Conservation (phyloP, 108 stramenopile species). For the Skeletonema costatum region DNA sequence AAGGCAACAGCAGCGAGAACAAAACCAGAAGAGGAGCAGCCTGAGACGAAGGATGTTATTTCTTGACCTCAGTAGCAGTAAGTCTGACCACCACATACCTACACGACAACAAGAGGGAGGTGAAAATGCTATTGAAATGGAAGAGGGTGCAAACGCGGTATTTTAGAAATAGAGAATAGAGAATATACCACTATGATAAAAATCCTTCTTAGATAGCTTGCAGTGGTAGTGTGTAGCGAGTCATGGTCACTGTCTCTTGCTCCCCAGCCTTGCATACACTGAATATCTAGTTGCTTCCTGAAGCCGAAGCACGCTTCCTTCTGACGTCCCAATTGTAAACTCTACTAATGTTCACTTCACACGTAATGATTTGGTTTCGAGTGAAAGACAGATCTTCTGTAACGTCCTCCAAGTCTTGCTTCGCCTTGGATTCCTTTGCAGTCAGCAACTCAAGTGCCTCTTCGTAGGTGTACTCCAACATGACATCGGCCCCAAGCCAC, state of each 20-base stretch:
- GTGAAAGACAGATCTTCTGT: slow-evolving; percentile 92
- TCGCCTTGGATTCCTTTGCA: slow-evolving; percentile 60
- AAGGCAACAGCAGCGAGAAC: not conserved
- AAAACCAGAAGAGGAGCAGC: not conserved
- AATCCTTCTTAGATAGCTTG: not conserved
- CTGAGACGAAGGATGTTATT: slow-evolving; percentile 10
- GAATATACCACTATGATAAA: not conserved
- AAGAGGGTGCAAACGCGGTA: not conserved
- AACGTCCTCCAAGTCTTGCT: slow-evolving; percentile 61
- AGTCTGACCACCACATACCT: not conserved
- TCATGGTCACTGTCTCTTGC: not conserved
- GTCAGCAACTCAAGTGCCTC: slow-evolving; percentile 90
- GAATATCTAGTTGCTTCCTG: not conserved
- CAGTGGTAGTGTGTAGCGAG: not conserved
- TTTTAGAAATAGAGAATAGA: not conserved
- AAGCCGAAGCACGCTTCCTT: slow-evolving; percentile 52
- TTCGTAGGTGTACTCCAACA: slow-evolving; percentile 98
- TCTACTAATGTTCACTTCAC: slow-evolving; percentile 96
- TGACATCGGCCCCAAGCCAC: slow-evolving; percentile 99
- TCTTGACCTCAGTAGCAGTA: slow-evolving; percentile 4
- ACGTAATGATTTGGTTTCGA: slow-evolving; percentile 94
- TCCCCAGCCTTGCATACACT: not conserved
- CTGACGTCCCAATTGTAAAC: slow-evolving; percentile 98
- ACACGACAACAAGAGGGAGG: not conserved
- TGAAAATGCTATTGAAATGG: not conserved